Percentiles rank a stretch among this genome's conserved stretches.
Evolutionary conservation across 2,329 filamentous ascomycete species (phyloP).

Genomic region (Paracamarosporium sp.): DNA sequence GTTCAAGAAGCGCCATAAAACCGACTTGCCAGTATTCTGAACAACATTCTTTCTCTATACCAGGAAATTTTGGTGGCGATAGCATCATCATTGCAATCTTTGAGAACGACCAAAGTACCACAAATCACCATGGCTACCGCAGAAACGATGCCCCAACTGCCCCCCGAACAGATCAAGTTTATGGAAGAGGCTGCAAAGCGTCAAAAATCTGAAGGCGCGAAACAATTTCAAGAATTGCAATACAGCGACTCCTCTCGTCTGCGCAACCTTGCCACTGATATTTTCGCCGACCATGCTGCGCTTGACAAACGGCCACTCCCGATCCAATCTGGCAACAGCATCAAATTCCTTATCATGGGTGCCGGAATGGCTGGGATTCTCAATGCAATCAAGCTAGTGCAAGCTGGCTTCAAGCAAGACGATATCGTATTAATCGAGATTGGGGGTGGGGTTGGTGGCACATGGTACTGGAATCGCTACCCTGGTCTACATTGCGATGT

Average conservation of each 20-base stretch:
- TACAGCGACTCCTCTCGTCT: slow-evolving; percentile 18
- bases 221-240: slow-evolving; percentile 20
- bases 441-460: slow-evolving; percentile 53
- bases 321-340: not conserved
- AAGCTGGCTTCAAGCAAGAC: slow-evolving; percentile 37
- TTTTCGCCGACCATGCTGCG: slow-evolving; percentile 21
- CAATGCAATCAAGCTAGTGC: slow-evolving; percentile 44
- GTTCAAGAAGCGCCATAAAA: not conserved
- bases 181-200: slow-evolving; percentile 22
- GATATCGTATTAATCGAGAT: slow-evolving; percentile 50
- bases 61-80: too few species aligned
- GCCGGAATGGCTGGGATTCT: slow-evolving; percentile 49
- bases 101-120: too few species aligned
- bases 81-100: too few species aligned
- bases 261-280: slow-evolving; percentile 16
- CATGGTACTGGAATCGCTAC: slow-evolving; percentile 57
- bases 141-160: slow-evolving; percentile 1
- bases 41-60: too few species aligned
- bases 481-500: slow-evolving; percentile 62
- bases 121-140: not conserved
- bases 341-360: slow-evolving; percentile 43
- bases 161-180: slow-evolving; percentile 19
- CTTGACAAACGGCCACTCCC: slow-evolving; percentile 19
- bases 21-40: not conserved
- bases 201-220: slow-evolving; percentile 15